Base-by-base conservation (phyloP, 352 stramenopile genomes). In the Pythium brachiatum region DNA sequence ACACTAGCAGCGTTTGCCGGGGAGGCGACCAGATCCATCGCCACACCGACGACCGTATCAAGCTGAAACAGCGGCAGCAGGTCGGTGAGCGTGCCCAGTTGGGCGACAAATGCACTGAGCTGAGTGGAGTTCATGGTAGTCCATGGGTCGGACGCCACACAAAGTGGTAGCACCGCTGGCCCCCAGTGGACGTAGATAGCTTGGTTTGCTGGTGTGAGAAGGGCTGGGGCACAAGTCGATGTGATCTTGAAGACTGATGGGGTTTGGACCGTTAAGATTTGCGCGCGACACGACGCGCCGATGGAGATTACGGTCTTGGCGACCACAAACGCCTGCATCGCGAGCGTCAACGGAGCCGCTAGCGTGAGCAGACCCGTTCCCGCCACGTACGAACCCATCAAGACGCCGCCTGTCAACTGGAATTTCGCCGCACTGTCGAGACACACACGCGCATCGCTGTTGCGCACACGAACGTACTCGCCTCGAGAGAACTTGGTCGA, bases 91-190 rank as follows among this genome's bases (percentile, higher is more conserved):
- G 41, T 50, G 21, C 72, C 76, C 0, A 90, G 68, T 2, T 53
- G 52, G 0, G 51, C 23, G 0, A 78, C 59, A 27, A 90, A 68
- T 18, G 36, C 12, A 1, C 67, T 27, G 9, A 88, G 64, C 21
- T 55, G 34, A 0, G 55, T 54, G 0, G 75, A 13, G n/a, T 73
- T 67, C 52, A 90, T 69, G 1, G 53, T 39, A 9, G 53, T 66
- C 86, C 83, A 94, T 0, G 84, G 74, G 39, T 93, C 74, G 1
- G 56, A 43, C 0, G 46, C 51, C 2, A 67, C 47, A 29, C 86
- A 95, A 7, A 95, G 60, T 5, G 86, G 84, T 1, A 95, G 54
- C 54, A 90, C 57, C 0, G 81, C 81, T 4, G 86, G 83, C 0
- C 86, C 86, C 50, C 78, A 87, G 60, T 91, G 82, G 0, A 93